Evolutionary conservation across 148 eudicot species (phyloP).

Genomic region (Fagopyrum homotropicum): DNA sequence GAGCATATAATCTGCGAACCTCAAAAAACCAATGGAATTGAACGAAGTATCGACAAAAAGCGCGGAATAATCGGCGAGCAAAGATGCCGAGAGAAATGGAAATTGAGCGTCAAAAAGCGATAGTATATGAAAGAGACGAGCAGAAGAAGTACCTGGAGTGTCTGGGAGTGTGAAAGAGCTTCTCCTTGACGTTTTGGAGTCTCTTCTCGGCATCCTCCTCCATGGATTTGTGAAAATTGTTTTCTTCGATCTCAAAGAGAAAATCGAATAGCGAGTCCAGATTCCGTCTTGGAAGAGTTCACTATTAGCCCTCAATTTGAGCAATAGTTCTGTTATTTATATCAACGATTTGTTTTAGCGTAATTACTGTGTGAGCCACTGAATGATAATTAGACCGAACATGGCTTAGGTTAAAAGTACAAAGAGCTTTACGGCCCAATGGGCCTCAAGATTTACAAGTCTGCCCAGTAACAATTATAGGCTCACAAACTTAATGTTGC

Average conservation of each 20-base stretch:
- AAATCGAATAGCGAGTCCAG: background rate
- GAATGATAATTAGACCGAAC: background rate
- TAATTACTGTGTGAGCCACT: background rate
- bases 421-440: too few species aligned
- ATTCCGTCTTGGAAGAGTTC: background rate
- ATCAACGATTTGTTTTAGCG: background rate
- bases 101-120: background rate
- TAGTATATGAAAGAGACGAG: background rate
- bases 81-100: background rate
- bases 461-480: too few species aligned
- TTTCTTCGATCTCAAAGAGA: background rate
- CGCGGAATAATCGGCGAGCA: background rate
- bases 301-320: background rate
- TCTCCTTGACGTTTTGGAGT: constrained; percentile 62
- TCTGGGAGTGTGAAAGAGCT: constrained; percentile 57
- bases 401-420: background rate
- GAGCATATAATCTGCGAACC: background rate
- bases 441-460: too few species aligned
- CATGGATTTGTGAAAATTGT: constrained; percentile 29
- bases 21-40: background rate
- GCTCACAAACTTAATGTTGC: too few species aligned
- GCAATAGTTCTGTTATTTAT: background rate
- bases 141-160: constrained; percentile 8
- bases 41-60: background rate
- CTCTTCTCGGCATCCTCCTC: constrained; percentile 74